Base-by-base conservation (phyloP, 2,329 filamentous ascomycete species). In the Cladosporium halotolerans region DNA sequence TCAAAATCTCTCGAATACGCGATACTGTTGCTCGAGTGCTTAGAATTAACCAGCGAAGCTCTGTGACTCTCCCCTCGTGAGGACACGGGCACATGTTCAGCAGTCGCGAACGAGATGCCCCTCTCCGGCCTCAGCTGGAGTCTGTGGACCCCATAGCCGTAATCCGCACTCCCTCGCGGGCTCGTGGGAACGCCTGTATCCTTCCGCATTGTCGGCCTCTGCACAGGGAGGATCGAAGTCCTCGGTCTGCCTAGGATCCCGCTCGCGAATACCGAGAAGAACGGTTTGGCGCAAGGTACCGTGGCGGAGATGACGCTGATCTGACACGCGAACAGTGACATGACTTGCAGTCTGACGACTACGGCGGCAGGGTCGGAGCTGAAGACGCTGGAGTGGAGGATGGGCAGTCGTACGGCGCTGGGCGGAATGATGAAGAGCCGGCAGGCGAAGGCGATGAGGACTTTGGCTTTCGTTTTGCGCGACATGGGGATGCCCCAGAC, bases 231-330 rank as follows among this genome's bases (percentile, higher is more conserved):
- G 3, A 46, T 53, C 9, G 43, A 53, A 11, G 28, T 28, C 31
- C 33, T 53, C 8, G 50, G 42, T 19, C 44, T 19, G 6, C 43
- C 45, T 9, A 42, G 2, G 3, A 28, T 34, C 8, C 51, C 44
- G 19, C 38, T 53, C 16, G 44, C 45, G 39, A 62, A 61, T 4
- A 60, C 54, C 1, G 56, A 49, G 45, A 66, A 63, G 56, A 66
- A 66, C 2, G 63, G 61, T 45, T 64, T 67, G 47, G 59, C 60
- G 53, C 63, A 66, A 1, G 63, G 65, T 1, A 67, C 34, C 0
- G 65, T 67, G 3, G 63, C 61, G 10, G 63, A 53, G 23, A 66
- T 63, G 45, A 66, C 57, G 56, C 57, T 60, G 19, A 65, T 19
- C 45, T 67, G 61, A 38, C 65, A 55, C 3, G 58, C 57, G 10